These are phyloP conservation scores for Umbilicaria muhlenbergii DNA, from an alignment of 495 filamentous ascomycete genomes.

Conservation along the genomic window DNA sequence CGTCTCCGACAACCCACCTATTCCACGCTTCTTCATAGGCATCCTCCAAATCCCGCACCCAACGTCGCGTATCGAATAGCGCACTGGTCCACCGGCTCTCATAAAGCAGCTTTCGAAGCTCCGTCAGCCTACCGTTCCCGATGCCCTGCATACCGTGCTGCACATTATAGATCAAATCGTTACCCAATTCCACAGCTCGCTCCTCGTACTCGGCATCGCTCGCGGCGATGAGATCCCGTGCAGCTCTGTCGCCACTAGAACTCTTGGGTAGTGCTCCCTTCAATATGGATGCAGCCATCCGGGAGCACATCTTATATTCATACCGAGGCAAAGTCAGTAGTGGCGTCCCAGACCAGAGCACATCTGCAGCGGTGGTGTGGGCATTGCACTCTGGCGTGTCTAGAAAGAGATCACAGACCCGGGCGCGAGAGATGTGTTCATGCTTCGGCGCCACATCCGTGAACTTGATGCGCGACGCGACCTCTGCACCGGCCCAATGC, in stretches of 20 bases:
- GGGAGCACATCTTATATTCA: constrained; percentile 95
- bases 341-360: constrained; percentile 91
- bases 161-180: constrained; percentile 44
- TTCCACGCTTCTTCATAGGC: constrained; percentile 83
- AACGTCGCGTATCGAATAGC: constrained; percentile 82
- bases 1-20: constrained; percentile 70
- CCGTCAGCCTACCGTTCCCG: constrained; percentile 50
- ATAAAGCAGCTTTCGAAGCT: constrained; percentile 67
- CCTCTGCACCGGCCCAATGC: constrained; percentile 70
- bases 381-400: constrained; percentile 98
- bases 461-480: constrained; percentile 85
- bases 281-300: constrained; percentile 92
- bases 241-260: constrained; percentile 48
- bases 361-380: constrained; percentile 93
- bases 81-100: constrained; percentile 66
- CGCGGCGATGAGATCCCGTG: constrained; percentile 57
- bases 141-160: constrained; percentile 33
- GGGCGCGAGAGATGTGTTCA: constrained; percentile 82
- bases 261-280: constrained; percentile 69
- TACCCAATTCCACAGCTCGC: constrained; percentile 59
- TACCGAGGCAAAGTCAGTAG: constrained; percentile 89
- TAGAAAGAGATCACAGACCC: constrained; percentile 85
- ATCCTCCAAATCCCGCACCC: constrained; percentile 82
- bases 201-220: constrained; percentile 73
- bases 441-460: constrained; percentile 95